Evolutionary conservation across 2,329 filamentous ascomycete species (phyloP), one percentile per base, ranked within the genome.

Genomic region (Cadophora sp.): DNA sequence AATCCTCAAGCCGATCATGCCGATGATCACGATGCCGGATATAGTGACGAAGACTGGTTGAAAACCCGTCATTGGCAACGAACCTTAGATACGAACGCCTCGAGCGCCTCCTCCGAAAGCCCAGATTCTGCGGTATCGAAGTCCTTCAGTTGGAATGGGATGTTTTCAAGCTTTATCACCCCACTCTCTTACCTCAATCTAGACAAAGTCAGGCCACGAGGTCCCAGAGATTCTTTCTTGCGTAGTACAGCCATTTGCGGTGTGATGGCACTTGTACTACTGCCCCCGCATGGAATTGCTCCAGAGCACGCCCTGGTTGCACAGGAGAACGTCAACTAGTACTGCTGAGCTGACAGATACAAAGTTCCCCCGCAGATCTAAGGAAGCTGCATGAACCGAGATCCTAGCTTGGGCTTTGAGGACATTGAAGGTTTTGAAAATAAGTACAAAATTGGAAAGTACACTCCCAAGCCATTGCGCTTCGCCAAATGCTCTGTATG

Each of bases 151-250:
- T 14, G 26, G 29, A 37, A 24, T 37, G 31, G 29, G 3, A 58
- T 8, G n/a, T 37, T 58, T 26, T 26, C 55, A 37, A 58, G 19
- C 8, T 58, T 37, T 24, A 58, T 37, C 31, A 58, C 31, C 29
- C 29, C 55, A 58, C 55, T 22, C 29, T 37, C n/a, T 58, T 58
- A 31, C 12, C 29, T 24, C 7, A 58, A 24, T 24, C 3, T 12
- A 37, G n/a, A 37, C 12, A 24, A 14, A 40, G 19, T 58, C 55
- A 58, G 55, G n/a, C 55, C 55, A 58, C 55, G 31, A 58, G 31
- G 1, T 37, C n/a, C 12, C 7, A 58, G 14, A 3, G 19, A n/a
- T 31, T 56, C 19, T 34, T 2, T 56, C 6, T 4, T 19, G 4
- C 26, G 51, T 55, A 56, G 27, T 34, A 34, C 53, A 7, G 53